These are phyloP conservation scores for Calonectria montana DNA, from an alignment of 2,329 filamentous ascomycete genomes.

Conservation along the genomic window DNA sequence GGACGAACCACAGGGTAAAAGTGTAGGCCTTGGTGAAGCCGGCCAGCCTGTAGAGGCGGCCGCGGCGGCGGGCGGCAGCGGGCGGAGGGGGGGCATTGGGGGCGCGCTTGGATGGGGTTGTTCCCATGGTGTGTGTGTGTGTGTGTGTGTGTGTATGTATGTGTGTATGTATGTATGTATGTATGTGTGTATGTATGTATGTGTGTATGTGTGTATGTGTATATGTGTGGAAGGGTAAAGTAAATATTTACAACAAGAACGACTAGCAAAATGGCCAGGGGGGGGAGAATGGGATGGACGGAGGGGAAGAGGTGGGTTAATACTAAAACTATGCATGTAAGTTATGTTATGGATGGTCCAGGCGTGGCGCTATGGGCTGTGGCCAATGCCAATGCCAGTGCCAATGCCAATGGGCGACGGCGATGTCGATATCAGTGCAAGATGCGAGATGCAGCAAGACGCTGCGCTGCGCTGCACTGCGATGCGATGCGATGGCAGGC, in stretches of 20 bases:
- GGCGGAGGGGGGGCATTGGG: not conserved
- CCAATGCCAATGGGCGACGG: no score
- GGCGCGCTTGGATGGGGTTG: not conserved
- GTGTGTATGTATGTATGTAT: no score
- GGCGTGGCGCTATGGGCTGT: not conserved
- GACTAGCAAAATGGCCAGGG: no score
- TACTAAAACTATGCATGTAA: no score
- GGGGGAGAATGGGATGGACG: not conserved
- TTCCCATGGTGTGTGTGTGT: slow-evolving; percentile 13
- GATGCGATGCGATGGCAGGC: not conserved
- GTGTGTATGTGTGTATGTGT: no score
- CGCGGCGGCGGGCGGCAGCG: not conserved
- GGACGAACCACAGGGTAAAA: slow-evolving; percentile 64
- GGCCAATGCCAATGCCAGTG: not conserved
- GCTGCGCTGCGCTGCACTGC: no score
- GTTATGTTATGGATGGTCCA: not conserved
- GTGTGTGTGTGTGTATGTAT: no score
- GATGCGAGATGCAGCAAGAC: no score
- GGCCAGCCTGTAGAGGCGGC: slow-evolving; percentile 54
- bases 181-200: no score
- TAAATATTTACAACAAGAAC: not conserved
- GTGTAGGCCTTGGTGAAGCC: slow-evolving; percentile 70
- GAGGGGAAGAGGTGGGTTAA: not conserved
- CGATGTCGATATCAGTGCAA: no score
- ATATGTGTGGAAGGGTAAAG: no score